phyloP scores from a whole-genome alignment of 2,329 filamentous ascomycete species.

The Byssochlamys sp. region DNA sequence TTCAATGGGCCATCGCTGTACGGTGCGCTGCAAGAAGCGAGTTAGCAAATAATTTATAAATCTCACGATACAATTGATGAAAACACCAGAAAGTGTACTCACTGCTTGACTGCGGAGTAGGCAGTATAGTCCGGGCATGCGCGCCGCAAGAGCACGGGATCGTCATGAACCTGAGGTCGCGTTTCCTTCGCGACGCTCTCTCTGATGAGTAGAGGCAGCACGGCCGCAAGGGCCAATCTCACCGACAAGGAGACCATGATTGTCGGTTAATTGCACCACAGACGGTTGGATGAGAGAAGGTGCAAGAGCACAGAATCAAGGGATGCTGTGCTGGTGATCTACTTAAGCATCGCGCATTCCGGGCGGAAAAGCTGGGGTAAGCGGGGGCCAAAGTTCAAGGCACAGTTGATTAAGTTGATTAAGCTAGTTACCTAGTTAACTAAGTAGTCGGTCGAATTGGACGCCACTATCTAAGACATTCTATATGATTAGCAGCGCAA shows the following conservation, averaged over 20 bases:
- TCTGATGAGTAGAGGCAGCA: constrained; percentile 4
- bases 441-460: not conserved
- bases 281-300: not conserved
- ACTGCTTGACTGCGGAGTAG: constrained; percentile 55
- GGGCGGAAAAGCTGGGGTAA: not conserved
- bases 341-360: not conserved
- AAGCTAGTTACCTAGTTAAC: too few relatives aligned
- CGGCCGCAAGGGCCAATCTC: constrained; percentile 7
- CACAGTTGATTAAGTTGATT: not conserved
- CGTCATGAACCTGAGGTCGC: constrained; percentile 11
- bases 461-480: not conserved
- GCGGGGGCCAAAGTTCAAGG: not conserved
- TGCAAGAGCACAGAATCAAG: not conserved
- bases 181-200: not conserved
- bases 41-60: constrained; percentile 1
- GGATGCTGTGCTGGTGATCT: not conserved
- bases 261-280: not conserved
- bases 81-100: constrained; percentile 19
- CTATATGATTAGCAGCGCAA: constrained; percentile 2
- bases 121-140: constrained; percentile 59
- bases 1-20: constrained; percentile 67
- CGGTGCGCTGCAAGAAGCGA: constrained; percentile 50
- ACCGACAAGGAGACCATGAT: constrained; percentile 6
- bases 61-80: not conserved
- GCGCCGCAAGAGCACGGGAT: constrained; percentile 20